A percentile compares a stretch with the other conserved stretches of the same genome.
Conservation (phyloP, 805 yeast genomes). For the Huiozyma naganishii region DNA sequence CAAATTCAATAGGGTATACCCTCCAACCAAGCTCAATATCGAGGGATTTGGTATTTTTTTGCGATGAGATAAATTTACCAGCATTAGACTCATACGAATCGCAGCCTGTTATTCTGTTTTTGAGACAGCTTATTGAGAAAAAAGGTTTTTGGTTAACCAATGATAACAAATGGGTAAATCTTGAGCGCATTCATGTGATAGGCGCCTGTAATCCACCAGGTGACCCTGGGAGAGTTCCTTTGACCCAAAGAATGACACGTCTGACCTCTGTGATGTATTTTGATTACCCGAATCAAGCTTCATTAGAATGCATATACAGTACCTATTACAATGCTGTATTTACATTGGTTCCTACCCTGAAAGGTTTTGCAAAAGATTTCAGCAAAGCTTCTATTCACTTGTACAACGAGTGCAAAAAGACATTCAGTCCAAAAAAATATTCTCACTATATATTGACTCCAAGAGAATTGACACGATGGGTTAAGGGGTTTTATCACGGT, state of each 20-base stretch:
- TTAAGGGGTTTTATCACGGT: slow-evolving; percentile 57
- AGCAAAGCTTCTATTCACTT: slow-evolving; percentile 59
- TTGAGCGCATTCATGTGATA: slow-evolving; percentile 66
- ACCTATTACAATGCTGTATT: slow-evolving; percentile 47
- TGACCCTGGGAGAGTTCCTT: slow-evolving; percentile 57
- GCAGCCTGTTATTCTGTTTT: slow-evolving; percentile 56
- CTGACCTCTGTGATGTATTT: slow-evolving; percentile 59
- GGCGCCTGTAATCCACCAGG: slow-evolving; percentile 92
- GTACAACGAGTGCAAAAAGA: slow-evolving; percentile 35
- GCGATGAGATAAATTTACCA: slow-evolving; percentile 88
- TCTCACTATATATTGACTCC: slow-evolving; percentile 76
- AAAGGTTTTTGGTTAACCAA: slow-evolving; percentile 66
- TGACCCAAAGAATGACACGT: slow-evolving; percentile 54
- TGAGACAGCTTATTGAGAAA: slow-evolving; percentile 65
- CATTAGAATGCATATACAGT: slow-evolving; percentile 58
- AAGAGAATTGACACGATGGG: slow-evolving; percentile 84
- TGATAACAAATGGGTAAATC: slow-evolving; percentile 53
- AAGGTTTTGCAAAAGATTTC: slow-evolving; percentile 41
- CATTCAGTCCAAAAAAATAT: slow-evolving; percentile 31
- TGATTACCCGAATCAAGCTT: slow-evolving; percentile 60
- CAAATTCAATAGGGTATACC: slow-evolving; percentile 39
- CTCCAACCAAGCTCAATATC: slow-evolving; percentile 53
- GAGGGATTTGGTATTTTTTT: slow-evolving; percentile 69
- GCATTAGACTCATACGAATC: slow-evolving; percentile 59
- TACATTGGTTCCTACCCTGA: slow-evolving; percentile 47